Base-by-base conservation (phyloP, 192 early-diverging fungal genomes). In the Rhizophagus clarus region DNA sequence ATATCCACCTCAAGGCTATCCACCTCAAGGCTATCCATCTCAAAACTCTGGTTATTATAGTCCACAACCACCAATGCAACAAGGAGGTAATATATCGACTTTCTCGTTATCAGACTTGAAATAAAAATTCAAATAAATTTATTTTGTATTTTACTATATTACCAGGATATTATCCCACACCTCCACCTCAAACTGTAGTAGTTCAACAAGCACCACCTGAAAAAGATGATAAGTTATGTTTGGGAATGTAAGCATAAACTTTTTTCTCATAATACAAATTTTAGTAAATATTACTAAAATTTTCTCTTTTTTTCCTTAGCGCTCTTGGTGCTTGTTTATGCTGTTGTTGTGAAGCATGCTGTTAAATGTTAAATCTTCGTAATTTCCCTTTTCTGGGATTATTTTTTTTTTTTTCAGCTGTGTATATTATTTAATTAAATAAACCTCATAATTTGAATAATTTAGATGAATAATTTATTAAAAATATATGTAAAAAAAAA, bases 271-370 rank as follows among this genome's bases (percentile, higher is more conserved):
- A 32, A 40, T 31, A 40, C 17, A 14, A 26, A 34, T 40, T 15
- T 32, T 31, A 42, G 28, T 72, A 26, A 45, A 32, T 22, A 45
- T 42, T 72, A 34, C 34, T 45, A 14, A 72, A 29, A 3, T 3
- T 40, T 72, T n/a, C n/a, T n/a, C 40, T n/a, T 34, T 17, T 42
- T 72, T 72, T 45, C 3, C 26, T 12, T 72, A 73, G 71, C 4
- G 71, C 71, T 47, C 31, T 73, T 47, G 71, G 71, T 11, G 71
- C 71, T 22, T 73, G 71, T 24, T n/a, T 73, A 24, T 73, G 71
- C 45, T 73, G 71, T n/a, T 73, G 71, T 15, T 37, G 26, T 37
- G 71, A 73, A 15, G 64, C 28, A 4, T 67, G 64, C 31, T 67
- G 64, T 67, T 67, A 67, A 67, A 31, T 11, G 11, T 66, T 15